These are phyloP conservation scores for Epichloe gansuensis DNA, from an alignment of 2,329 filamentous ascomycete genomes.

Conservation along the genomic window DNA sequence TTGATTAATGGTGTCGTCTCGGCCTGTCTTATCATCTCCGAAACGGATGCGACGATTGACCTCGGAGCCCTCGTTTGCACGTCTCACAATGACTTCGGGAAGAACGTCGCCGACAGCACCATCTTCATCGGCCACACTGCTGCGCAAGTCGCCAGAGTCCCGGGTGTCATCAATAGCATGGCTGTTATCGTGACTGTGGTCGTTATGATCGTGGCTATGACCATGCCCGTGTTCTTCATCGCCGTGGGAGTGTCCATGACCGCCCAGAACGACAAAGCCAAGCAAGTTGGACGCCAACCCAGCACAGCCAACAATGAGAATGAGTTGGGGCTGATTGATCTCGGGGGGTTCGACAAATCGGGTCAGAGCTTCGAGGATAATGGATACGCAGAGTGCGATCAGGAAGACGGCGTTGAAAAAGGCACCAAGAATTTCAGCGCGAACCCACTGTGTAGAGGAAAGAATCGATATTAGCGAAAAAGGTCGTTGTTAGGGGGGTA, in stretches of 20 bases:
- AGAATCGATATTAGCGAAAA: constrained; percentile 11
- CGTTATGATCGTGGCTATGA: constrained; percentile 31
- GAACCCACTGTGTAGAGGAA: constrained; percentile 58
- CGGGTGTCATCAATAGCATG: constrained; percentile 40
- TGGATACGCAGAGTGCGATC: constrained; percentile 89
- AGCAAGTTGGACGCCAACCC: constrained; percentile 81
- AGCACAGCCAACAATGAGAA: constrained; percentile 77
- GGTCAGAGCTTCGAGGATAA: constrained; percentile 88
- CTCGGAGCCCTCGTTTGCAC: constrained; percentile 26
- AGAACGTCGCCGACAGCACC: constrained; percentile 48
- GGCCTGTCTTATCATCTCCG: constrained; percentile 16
- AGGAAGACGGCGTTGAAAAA: constrained; percentile 97
- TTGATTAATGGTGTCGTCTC: constrained; percentile 16
- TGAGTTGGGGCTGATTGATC: constrained; percentile 72
- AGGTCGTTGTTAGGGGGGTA: neutral
- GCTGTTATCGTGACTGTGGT: constrained; percentile 24
- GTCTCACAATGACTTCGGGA: constrained; percentile 47
- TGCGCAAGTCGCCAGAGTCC: constrained; percentile 24
- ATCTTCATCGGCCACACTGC: constrained; percentile 39
- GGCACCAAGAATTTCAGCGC: constrained; percentile 90
- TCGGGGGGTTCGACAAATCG: constrained; percentile 89
- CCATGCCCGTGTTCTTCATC: constrained; percentile 40
- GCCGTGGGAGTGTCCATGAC: constrained; percentile 76
- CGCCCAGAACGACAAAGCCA: constrained; percentile 82
- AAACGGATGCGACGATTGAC: constrained; percentile 28